Base-by-base conservation (phyloP, 352 stramenopile genomes). In the Phytophthora boehmeriae region DNA sequence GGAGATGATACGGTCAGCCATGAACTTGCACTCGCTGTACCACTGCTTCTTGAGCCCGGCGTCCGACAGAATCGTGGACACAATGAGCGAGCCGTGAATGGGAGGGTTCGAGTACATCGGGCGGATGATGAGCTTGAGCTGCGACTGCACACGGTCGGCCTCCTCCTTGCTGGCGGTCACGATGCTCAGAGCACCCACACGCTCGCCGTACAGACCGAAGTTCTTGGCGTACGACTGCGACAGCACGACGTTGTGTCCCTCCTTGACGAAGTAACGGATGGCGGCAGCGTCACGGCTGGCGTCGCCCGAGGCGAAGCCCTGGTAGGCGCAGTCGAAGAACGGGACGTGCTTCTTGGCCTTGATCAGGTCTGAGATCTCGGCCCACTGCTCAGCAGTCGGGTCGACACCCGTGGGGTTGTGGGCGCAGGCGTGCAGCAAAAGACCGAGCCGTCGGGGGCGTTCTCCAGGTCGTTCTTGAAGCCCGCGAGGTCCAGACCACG, bases 211-310 rank as follows among this genome's bases (percentile, higher is more conserved):
- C 10, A 99, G 89, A 57, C 98, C 98, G 76, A 99, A 99, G 92
- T 99, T 99, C 86, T 99, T 99, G 39, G 97, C 97, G 78, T 99
- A 99, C 68, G 91, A 98, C 87, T 99, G 98, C 34, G 95, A 94
- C 50, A 99, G 76, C 14, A 97, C 75, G 70, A 99, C 87, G 59
- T 98, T 93, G 83, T 99, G 97, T 28, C 98, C 98, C 56, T 99
- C 95, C 54, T 98, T 93, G 5, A 99, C 98, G 80, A 99, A 99
- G 64, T 98, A 88, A 38, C 98, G 90, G 56, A 99, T 88, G 30
- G 97, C 94, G 35, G 82, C 90, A 13, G 97, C 97, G 83, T 99
- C 98, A 49, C 92, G 90, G 54, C 91, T 91, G 23, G 97, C 93
- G 83, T 99, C 93, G 46, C 98, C 98, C 30, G 88, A 98, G 54